Conservation (phyloP, 192 early-diverging fungal genomes). For the Gaertneriomyces sp. region DNA sequence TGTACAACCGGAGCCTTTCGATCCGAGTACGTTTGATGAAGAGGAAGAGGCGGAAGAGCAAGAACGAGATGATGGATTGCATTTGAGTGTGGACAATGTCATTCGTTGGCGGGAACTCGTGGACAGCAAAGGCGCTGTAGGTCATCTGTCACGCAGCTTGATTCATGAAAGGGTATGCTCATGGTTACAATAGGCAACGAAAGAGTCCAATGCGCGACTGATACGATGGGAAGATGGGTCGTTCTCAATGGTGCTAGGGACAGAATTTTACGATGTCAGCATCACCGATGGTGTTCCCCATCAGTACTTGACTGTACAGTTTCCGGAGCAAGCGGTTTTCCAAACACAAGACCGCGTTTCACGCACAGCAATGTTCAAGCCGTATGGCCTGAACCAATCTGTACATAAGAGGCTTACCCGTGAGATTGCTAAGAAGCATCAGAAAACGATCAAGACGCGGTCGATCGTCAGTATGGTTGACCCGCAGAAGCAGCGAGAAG, state of each 20-base stretch:
- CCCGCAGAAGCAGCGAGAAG: slow-evolving; percentile 61
- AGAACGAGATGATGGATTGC: slow-evolving; percentile 44
- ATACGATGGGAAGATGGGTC: slow-evolving; percentile 75
- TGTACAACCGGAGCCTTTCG: slow-evolving; percentile 63
- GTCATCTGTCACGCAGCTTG: neutral
- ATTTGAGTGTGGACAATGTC: slow-evolving; percentile 60
- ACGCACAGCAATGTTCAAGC: slow-evolving; percentile 63
- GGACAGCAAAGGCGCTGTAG: slow-evolving; percentile 1
- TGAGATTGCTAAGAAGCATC: slow-evolving; percentile 63
- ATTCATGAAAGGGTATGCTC: neutral
- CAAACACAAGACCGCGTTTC: slow-evolving; percentile 63
- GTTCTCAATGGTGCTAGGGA: slow-evolving; percentile 67
- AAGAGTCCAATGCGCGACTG: slow-evolving; percentile 73
- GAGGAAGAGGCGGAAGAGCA: slow-evolving; percentile 5
- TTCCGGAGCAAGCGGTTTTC: slow-evolving; percentile 53
- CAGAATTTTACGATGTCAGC: slow-evolving; percentile 69
- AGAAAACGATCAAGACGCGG: slow-evolving; percentile 62
- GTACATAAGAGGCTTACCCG: slow-evolving; percentile 67
- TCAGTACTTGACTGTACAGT: slow-evolving; percentile 59
- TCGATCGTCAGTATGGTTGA: slow-evolving; percentile 62
- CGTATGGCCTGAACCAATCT: slow-evolving; percentile 49
- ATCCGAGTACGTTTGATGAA: slow-evolving; percentile 46
- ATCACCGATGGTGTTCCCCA: slow-evolving; percentile 51
- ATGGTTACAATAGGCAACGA: slow-evolving; percentile 24
- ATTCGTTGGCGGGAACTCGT: slow-evolving; percentile 69